These are phyloP conservation scores for Rhizoclosmatium globosum DNA, from an alignment of 192 early-diverging fungal genomes.

Conservation along the genomic window DNA sequence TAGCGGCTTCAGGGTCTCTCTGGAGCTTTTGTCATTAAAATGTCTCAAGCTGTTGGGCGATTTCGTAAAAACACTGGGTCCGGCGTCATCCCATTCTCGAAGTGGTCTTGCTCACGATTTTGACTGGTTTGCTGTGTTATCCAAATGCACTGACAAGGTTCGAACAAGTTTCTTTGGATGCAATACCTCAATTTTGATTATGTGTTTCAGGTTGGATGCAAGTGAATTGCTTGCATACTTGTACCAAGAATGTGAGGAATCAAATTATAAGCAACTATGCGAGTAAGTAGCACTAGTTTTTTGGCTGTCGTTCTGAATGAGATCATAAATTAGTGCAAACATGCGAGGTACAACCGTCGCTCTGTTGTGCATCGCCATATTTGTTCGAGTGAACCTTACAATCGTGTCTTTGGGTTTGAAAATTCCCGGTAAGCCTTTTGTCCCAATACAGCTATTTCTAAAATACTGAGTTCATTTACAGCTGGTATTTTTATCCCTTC, in stretches of 20 bases:
- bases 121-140: conserved; percentile 82
- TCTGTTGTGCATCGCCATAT: conserved; percentile 40
- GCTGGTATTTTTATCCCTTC: conserved; percentile 62
- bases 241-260: conserved; percentile 85
- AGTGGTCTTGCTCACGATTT: conserved; percentile 70
- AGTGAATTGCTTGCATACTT: conserved; percentile 85
- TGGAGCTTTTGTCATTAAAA: conserved; percentile 81
- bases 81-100: conserved; percentile 77
- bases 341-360: conserved; percentile 12
- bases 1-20: conserved; percentile 69
- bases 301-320: neutral
- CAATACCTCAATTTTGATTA: neutral
- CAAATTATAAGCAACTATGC: conserved; percentile 50
- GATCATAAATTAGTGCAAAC: neutral
- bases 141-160: conserved; percentile 85
- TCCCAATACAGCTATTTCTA: neutral
- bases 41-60: conserved; percentile 72
- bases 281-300: conserved; percentile 25
- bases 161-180: neutral
- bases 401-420: conserved; percentile 53
- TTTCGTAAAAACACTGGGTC: conserved; percentile 80
- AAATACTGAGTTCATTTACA: neutral
- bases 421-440: conserved; percentile 35
- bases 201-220: conserved; percentile 69
- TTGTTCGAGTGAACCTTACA: conserved; percentile 41